phyloP scores from a whole-genome alignment of 2,329 filamentous ascomycete genomes.

The Clarireedia paspali region DNA sequence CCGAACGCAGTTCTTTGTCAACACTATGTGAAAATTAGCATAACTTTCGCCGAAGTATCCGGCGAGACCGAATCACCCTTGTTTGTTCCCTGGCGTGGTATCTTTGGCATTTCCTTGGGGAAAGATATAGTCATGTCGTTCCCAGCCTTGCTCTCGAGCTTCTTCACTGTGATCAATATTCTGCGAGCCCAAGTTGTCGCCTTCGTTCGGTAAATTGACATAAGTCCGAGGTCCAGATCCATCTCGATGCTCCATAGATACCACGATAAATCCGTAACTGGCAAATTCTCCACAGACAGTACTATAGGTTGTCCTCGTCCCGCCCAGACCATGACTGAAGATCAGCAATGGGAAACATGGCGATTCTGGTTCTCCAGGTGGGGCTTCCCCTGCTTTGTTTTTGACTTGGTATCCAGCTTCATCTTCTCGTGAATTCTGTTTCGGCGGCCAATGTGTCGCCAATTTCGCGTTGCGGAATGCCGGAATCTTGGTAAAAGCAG shows the following conservation, averaged over 20 bases:
- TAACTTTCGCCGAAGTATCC: not conserved
- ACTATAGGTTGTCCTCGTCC: slow-evolving; percentile 54
- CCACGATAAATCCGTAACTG: slow-evolving; percentile 57
- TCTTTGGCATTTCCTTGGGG: slow-evolving; percentile 46
- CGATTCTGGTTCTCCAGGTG: slow-evolving; percentile 30
- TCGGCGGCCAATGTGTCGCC: slow-evolving; percentile 46
- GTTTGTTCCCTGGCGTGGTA: slow-evolving; percentile 46
- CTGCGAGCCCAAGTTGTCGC: slow-evolving; percentile 30
- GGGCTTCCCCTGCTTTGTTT: slow-evolving; percentile 33
- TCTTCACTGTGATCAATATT: slow-evolving; percentile 28
- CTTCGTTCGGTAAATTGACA: slow-evolving; percentile 45
- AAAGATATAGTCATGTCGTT: slow-evolving; percentile 55
- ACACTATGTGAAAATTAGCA: slow-evolving; percentile 30
- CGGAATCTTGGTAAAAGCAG: slow-evolving; percentile 57
- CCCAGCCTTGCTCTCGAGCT: slow-evolving; percentile 34
- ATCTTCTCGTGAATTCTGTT: slow-evolving; percentile 30
- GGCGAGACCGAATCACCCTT: slow-evolving; percentile 31
- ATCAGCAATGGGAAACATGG: slow-evolving; percentile 54
- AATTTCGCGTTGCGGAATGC: slow-evolving; percentile 54
- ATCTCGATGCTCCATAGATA: slow-evolving; percentile 58
- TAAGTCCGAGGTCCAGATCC: slow-evolving; percentile 54
- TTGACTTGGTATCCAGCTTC: slow-evolving; percentile 34
- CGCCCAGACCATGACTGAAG: slow-evolving; percentile 60
- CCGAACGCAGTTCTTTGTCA: slow-evolving; percentile 49
- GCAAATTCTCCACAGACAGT: slow-evolving; percentile 58